These are phyloP conservation scores for Coemansia sp. DNA, from an alignment of 371 early-diverging fungal species.

Conservation along the genomic window DNA sequence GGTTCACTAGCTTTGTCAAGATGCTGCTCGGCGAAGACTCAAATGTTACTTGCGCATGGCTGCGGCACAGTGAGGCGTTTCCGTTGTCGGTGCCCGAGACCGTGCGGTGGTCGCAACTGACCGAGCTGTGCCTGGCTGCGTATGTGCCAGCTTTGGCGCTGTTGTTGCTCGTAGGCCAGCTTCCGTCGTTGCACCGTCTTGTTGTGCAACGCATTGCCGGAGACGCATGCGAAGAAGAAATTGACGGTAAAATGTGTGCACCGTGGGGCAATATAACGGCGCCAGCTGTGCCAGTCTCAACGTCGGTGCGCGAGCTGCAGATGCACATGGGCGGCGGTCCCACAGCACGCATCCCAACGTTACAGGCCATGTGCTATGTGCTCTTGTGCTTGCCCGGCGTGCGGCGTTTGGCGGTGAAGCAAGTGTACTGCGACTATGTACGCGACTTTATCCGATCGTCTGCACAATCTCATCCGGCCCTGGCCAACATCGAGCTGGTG, in stretches of 20 bases:
- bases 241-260: background rate
- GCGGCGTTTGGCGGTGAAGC: slow-evolving; percentile 24
- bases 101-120: slow-evolving; percentile 17
- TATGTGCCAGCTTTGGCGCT: slow-evolving; percentile 25
- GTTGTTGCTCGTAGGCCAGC: slow-evolving; percentile 16
- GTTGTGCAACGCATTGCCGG: slow-evolving; percentile 32
- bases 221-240: slow-evolving; percentile 1
- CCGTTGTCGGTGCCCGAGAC: slow-evolving; percentile 29
- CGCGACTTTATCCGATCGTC: background rate
- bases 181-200: slow-evolving; percentile 14
- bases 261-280: background rate
- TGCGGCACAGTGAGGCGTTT: slow-evolving; percentile 28
- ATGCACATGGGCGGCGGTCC: slow-evolving; percentile 36
- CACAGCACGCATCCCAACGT: slow-evolving; percentile 10
- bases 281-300: slow-evolving; percentile 5
- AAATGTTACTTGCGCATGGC: slow-evolving; percentile 20
- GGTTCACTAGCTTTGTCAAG: slow-evolving; percentile 19
- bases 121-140: slow-evolving; percentile 26
- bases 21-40: slow-evolving; percentile 14
- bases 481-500: slow-evolving; percentile 11
- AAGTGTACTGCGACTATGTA: slow-evolving; percentile 11
- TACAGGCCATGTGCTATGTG: slow-evolving; percentile 35
- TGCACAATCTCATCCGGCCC: background rate
- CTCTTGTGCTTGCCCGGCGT: slow-evolving; percentile 22
- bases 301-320: slow-evolving; percentile 33